A percentile compares a stretch with the other conserved stretches of the same genome.
These are phyloP conservation scores for Linum lewisii DNA, from an alignment of 345 rosid genomes.

Conservation along the genomic window DNA sequence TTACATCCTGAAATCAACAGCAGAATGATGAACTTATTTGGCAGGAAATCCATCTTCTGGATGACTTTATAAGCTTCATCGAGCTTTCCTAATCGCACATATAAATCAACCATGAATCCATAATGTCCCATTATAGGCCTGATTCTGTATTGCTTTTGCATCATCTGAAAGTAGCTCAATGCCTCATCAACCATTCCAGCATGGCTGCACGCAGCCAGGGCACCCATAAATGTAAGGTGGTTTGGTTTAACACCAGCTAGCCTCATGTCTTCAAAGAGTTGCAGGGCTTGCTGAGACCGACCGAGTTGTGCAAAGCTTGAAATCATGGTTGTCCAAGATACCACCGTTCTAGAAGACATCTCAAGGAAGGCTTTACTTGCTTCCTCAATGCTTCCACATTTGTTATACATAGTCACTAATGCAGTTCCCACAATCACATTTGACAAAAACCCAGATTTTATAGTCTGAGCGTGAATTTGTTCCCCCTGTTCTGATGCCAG, in stretches of 20 bases:
- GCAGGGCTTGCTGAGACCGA: conserved; percentile 31
- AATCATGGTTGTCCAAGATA: conserved; percentile 55
- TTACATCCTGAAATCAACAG: conserved; percentile 39
- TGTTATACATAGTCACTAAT: conserved; percentile 43
- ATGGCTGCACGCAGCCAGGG: conserved; percentile 46
- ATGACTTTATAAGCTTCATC: conserved; percentile 40
- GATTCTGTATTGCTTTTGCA: conserved; percentile 38
- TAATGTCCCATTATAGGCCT: conserved; percentile 44
- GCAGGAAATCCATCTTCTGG: conserved; percentile 32
- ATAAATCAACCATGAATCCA: conserved; percentile 37
- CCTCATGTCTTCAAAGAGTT: conserved; percentile 56
- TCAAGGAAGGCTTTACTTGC: conserved; percentile 42
- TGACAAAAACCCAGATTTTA: conserved; percentile 32
- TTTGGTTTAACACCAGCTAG: conserved; percentile 42
- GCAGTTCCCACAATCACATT: conserved; percentile 49
- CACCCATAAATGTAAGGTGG: conserved; percentile 47
- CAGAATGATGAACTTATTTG: conserved; percentile 34
- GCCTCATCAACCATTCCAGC: conserved; percentile 45
- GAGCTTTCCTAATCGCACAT: conserved; percentile 33
- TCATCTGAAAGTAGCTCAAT: conserved; percentile 34
- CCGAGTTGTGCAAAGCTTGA: conserved; percentile 39
- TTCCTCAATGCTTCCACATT: conserved; percentile 41
- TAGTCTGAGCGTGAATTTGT: conserved; percentile 43
- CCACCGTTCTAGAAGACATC: conserved; percentile 44
- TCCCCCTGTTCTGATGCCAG: conserved; percentile 39